Percentiles rank a stretch among this genome's conserved stretches.
Evolutionary conservation across 768 basidiomycete species (phyloP).

Genomic region (Suillus decipiens): DNA sequence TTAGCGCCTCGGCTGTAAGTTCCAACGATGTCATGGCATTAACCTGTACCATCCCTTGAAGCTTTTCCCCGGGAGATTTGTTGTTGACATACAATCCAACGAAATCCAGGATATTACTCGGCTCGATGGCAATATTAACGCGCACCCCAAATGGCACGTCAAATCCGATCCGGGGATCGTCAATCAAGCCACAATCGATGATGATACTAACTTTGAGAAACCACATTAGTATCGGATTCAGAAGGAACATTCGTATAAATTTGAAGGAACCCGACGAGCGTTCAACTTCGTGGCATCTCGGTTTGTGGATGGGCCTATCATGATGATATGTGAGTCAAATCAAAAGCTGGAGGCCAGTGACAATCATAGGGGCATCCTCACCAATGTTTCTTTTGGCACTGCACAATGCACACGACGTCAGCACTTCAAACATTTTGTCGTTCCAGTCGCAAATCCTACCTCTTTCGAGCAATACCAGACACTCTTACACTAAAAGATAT

Average conservation of each 20-base stretch:
- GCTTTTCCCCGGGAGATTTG: neutral
- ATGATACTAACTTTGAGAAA: neutral
- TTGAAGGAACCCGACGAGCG: neutral
- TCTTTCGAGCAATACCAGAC: slow-evolving; percentile 3
- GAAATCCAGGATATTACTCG: neutral
- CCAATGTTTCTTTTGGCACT: neutral
- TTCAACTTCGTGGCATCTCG: neutral
- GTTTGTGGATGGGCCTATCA: neutral
- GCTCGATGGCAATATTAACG: neutral
- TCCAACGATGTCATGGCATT: neutral
- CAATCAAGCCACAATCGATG: neutral
- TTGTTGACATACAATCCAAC: neutral
- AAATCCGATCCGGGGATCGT: neutral
- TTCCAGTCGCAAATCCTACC: neutral
- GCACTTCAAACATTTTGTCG: neutral
- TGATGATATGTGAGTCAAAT: neutral
- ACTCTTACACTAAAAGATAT: neutral
- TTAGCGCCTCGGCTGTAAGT: neutral
- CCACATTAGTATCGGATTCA: neutral
- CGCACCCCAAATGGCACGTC: neutral
- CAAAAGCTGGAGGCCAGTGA: neutral
- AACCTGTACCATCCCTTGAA: neutral
- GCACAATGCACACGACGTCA: neutral
- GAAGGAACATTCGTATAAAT: neutral
- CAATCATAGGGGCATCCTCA: neutral